These are phyloP conservation scores for Xylariaceae sp. DNA, from an alignment of 2,329 filamentous ascomycete species.

Conservation along the genomic window DNA sequence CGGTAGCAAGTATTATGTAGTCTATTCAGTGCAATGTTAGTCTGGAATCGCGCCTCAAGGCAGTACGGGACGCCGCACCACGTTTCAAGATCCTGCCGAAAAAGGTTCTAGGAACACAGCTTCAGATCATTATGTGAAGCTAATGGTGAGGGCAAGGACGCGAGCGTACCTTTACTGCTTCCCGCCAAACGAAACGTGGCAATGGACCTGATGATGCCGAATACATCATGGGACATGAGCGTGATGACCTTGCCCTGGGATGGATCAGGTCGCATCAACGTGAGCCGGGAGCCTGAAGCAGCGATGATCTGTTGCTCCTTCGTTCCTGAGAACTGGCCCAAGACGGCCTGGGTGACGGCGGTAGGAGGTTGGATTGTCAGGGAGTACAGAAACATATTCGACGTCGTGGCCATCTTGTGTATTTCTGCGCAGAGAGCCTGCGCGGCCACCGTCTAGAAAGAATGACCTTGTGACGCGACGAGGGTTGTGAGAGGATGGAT, in stretches of 20 bases:
- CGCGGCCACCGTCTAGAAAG: conserved; percentile 26
- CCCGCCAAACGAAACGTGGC: conserved; percentile 88
- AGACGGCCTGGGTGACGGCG: conserved; percentile 80
- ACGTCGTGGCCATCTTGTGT: conserved; percentile 83
- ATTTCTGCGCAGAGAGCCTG: conserved; percentile 31
- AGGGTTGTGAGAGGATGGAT: neutral
- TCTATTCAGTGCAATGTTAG: conserved; percentile 51
- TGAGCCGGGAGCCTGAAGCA: conserved; percentile 83
- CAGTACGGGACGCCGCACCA: conserved; percentile 22
- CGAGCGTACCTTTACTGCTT: conserved; percentile 84
- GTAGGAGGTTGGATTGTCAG: conserved; percentile 92
- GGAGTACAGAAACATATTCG: conserved; percentile 97
- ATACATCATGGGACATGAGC: conserved; percentile 85
- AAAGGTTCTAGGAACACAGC: conserved; percentile 48
- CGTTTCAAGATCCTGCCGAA: conserved; percentile 24
- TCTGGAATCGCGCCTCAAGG: conserved; percentile 12
- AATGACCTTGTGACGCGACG: conserved; percentile 9
- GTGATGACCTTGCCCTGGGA: conserved; percentile 80
- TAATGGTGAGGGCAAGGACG: conserved; percentile 37
- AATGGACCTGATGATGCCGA: conserved; percentile 88
- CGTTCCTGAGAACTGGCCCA: conserved; percentile 92
- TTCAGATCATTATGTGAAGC: conserved; percentile 69
- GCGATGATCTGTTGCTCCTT: conserved; percentile 98
- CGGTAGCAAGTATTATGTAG: conserved; percentile 90
- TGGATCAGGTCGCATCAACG: conserved; percentile 80